Evolutionary conservation across 148 eudicot species (phyloP), one percentile per base, ranked within the genome.

Genomic region (Oxyria digyna): DNA sequence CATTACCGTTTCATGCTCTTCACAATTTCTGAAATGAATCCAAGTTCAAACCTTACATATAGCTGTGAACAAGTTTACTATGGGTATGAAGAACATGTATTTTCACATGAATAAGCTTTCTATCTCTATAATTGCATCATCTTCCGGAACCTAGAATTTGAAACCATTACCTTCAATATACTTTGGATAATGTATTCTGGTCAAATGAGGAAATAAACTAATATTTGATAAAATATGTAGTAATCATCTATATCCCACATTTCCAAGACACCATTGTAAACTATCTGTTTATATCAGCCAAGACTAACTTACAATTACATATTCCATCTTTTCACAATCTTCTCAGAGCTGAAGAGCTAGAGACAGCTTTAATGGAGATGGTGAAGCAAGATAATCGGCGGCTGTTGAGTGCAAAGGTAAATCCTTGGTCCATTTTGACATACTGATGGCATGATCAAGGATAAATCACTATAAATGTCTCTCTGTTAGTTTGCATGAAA

Each of bases 311-410:
- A 26, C 26, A 55, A 11, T 52, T 52, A 3, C 24, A 9, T 24
- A 12, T 26, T 55, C 32, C 6, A 26, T 26, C 32, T 55, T 55
- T 55, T 55, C 62, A 26, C 43, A 42, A 24, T 73, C 67, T 62
- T 35, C 68, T 32, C 69, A 66, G 69, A 41, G 69, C 69, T 66
- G 69, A 66, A 41, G 69, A 66, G 69, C 45, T 66, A 23, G 69
- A 66, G 69, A 29, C 69, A 18, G 69, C 69, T 20, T 66, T 66
- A 37, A 41, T 66, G 69, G 69, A 66, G 46, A 66, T 66, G 69
- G 69, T 66, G 27, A 66, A 66, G 24, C 45, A 66, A 35, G 69
- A 66, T 66, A 66, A 66, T 38, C 69, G 69, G 31, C 43, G 42
- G 27, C 15, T 35, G 31, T 66, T 66, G 69, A 66, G 69, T 35